Conservation (phyloP, 177 flowering plant species). For the Telopea speciosissima region DNA sequence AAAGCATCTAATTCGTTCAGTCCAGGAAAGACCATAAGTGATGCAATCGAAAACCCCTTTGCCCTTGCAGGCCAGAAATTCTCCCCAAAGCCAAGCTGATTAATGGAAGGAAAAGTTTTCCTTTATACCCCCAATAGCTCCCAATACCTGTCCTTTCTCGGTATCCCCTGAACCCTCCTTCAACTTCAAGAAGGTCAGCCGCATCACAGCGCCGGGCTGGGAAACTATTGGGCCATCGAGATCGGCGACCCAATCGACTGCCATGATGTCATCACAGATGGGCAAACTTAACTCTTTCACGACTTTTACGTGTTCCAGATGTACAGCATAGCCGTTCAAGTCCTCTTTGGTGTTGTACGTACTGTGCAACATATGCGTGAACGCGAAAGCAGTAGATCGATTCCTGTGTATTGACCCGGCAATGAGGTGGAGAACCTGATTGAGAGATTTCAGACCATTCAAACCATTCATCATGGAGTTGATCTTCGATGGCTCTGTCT, state of each 20-base stretch:
- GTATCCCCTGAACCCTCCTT: conserved; percentile 44
- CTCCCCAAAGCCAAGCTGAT: conserved; percentile 38
- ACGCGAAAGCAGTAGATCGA: conserved; percentile 41
- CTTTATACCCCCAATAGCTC: conserved; percentile 42
- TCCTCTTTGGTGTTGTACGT: conserved; percentile 58
- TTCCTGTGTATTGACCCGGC: conserved; percentile 49
- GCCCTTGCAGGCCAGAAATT: background rate
- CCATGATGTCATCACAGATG: conserved; percentile 70
- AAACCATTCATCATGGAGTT: conserved; percentile 48
- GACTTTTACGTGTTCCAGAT: conserved; percentile 53
- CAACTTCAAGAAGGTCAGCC: conserved; percentile 58
- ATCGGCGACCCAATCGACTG: conserved; percentile 70
- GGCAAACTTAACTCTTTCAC: conserved; percentile 50
- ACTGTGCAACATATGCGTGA: conserved; percentile 80
- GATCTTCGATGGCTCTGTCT: conserved; percentile 38
- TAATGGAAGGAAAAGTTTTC: conserved; percentile 28
- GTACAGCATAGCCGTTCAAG: conserved; percentile 40
- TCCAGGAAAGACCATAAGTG: too few species aligned
- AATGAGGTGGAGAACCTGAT: conserved; percentile 49
- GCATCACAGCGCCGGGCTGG: conserved; percentile 44
- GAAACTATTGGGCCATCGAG: conserved; percentile 19
- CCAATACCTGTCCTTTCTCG: conserved; percentile 39
- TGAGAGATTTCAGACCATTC: conserved; percentile 46
- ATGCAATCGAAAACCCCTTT: conserved; percentile 15
- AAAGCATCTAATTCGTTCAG: conserved; percentile 37